A percentile compares a stretch with the other conserved stretches of the same genome.
These are phyloP conservation scores for Onygenales sp. DNA, from an alignment of 2,329 filamentous ascomycete species.

Conservation along the genomic window DNA sequence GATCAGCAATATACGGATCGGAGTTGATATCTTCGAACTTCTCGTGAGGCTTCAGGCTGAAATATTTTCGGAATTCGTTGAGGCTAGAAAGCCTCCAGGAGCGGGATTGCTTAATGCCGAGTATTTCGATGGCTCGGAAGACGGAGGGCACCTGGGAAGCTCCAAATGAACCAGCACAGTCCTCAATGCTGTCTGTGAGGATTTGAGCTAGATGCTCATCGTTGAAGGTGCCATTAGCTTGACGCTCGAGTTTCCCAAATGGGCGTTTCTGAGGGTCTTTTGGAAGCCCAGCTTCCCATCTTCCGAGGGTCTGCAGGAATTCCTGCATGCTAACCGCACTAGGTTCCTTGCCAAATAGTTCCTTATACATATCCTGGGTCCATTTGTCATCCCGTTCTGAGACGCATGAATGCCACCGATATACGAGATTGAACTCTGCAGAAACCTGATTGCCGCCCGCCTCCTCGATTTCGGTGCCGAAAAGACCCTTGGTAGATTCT, in stretches of 20 bases:
- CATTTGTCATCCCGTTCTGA: conserved; percentile 60
- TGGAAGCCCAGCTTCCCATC: conserved; percentile 47
- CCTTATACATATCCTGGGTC: conserved; percentile 54
- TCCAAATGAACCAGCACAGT: conserved; percentile 60
- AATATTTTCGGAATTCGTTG: conserved; percentile 53
- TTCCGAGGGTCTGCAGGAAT: conserved; percentile 38
- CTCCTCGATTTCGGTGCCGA: conserved; percentile 21
- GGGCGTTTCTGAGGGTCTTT: conserved; percentile 52
- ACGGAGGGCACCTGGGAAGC: conserved; percentile 61
- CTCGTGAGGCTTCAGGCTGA: conserved; percentile 48
- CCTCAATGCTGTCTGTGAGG: conserved; percentile 54
- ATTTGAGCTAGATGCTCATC: conserved; percentile 63
- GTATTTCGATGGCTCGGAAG: conserved; percentile 65
- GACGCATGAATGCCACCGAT: conserved; percentile 56
- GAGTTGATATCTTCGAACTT: conserved; percentile 51
- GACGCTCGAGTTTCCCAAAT: conserved; percentile 53
- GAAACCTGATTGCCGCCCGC: conserved; percentile 43
- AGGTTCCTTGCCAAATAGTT: conserved; percentile 7
- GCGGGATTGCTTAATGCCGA: conserved; percentile 68
- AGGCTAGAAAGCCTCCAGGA: conserved; percentile 47
- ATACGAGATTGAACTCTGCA: conserved; percentile 46
- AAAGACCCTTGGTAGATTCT: conserved; percentile 18
- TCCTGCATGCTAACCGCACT: conserved; percentile 25
- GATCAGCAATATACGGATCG: conserved; percentile 45
- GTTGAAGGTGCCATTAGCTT: conserved; percentile 50